Conservation (phyloP, 345 rosid genomes). For the Citrus reticulata region DNA sequence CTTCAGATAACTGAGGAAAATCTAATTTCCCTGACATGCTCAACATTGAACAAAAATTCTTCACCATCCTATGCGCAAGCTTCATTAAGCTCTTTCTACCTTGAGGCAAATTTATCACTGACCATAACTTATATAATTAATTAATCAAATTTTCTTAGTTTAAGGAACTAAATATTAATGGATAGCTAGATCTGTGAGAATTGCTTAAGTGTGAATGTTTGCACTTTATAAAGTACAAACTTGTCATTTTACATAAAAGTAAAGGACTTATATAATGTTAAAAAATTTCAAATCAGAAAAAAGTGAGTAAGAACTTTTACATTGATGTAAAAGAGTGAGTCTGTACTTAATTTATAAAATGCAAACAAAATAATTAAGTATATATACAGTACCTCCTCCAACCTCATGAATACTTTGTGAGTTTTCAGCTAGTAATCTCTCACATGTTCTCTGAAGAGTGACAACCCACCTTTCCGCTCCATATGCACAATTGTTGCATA, state of each 20-base stretch:
- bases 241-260: no score
- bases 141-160: no score
- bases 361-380: background rate
- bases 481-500: constrained; percentile 37
- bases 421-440: constrained; percentile 34
- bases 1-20: constrained; percentile 42
- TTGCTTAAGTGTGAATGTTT: no score
- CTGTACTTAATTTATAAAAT: no score
- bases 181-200: no score
- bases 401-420: constrained; percentile 14
- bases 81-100: constrained; percentile 49
- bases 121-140: background rate
- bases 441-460: constrained; percentile 54
- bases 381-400: constrained; percentile 31
- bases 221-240: no score
- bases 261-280: no score
- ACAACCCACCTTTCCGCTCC: constrained; percentile 65
- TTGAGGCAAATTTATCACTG: constrained; percentile 24
- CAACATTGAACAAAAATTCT: constrained; percentile 42
- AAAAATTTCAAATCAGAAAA: no score
- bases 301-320: no score
- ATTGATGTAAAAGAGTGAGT: no score
- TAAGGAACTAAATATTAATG: no score
- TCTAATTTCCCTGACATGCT: constrained; percentile 50
- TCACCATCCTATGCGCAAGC: constrained; percentile 67